Evolutionary conservation across 2,329 filamentous ascomycete species (phyloP).

Genomic region (Colletotrichum australisinense): DNA sequence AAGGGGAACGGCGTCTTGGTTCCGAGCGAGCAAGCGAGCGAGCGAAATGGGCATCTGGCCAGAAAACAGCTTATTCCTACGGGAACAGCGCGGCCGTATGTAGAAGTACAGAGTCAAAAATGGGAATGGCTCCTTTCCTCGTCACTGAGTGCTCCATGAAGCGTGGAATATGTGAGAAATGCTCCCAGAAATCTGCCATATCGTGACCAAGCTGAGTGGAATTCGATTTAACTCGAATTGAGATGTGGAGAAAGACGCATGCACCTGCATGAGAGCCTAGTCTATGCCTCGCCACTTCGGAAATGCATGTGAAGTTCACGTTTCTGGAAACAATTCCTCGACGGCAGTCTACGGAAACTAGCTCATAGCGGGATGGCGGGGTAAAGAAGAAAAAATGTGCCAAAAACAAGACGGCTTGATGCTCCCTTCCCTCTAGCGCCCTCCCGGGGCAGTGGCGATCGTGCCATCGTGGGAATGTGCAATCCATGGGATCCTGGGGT

Average conservation of each 20-base stretch:
- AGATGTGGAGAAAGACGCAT: neutral
- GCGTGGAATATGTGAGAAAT: neutral
- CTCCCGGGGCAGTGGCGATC: constrained; percentile 11
- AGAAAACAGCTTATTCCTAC: constrained; percentile 27
- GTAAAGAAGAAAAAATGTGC: constrained; percentile 11
- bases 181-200: neutral
- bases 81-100: constrained; percentile 32
- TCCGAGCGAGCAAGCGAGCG: neutral
- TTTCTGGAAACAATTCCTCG: neutral
- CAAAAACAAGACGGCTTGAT: neutral
- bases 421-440: constrained; percentile 17
- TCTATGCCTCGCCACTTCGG: neutral
- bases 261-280: neutral
- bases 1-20: constrained; percentile 26
- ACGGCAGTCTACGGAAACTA: neutral
- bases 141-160: neutral
- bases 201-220: neutral
- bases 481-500: constrained; percentile 3
- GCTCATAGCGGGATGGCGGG: constrained; percentile 23
- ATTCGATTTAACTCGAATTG: neutral
- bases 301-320: neutral
- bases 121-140: constrained; percentile 22
- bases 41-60: constrained; percentile 30
- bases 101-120: constrained; percentile 31
- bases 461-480: neutral